Base-by-base conservation (phyloP, 2,329 filamentous ascomycete genomes). In the Bimuria novae-zelandiae region DNA sequence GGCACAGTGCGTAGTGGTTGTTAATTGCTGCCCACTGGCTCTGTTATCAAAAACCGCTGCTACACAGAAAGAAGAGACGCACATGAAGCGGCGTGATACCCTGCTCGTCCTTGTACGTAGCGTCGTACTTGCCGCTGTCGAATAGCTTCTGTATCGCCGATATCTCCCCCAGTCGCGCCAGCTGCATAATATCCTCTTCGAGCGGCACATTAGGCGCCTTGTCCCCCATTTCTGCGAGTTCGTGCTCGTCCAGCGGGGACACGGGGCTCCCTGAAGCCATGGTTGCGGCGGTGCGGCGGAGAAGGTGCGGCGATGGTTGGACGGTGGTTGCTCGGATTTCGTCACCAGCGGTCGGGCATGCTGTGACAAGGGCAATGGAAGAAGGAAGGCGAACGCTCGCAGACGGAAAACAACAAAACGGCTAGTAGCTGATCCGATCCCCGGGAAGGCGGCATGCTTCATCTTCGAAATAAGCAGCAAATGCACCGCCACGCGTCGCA, bases 1-100 rank as follows among this genome's bases (percentile, higher is more conserved):
- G 93, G 83, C 93, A 97, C 80, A 97, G 92, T 62, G 90, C 90
- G 78, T 93, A 95, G 73, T 97, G 94, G 71, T 97, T 97, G 79
- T 99, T 99, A 74, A 99, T 97, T 32, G 95, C 91, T 41, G 94
- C 94, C 94, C 94, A 99, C 91, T 99, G 71, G 50, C 52, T 19
- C 43, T 32, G 43, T 68, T 42, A 64, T 57, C 22, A n/a, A n/a
- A n/a, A n/a, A n/a, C n/a, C n/a, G n/a, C n/a, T n/a, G n/a, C n/a
- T n/a, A n/a, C n/a, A n/a, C n/a, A n/a, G n/a, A n/a, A 2, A 11
- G 37, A 33, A 7, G 21, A 40, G 51, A 57, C 77, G 66, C 82
- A 97, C 93, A 81, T 97, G 94, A 75, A 99, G 77, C 57, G 94
- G 92, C 35, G 93, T 97, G 71, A 99, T 97, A 69, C 91, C 92